Base-by-base conservation (phyloP, 2,329 filamentous ascomycete genomes). In the Thielaviopsis musarum region DNA sequence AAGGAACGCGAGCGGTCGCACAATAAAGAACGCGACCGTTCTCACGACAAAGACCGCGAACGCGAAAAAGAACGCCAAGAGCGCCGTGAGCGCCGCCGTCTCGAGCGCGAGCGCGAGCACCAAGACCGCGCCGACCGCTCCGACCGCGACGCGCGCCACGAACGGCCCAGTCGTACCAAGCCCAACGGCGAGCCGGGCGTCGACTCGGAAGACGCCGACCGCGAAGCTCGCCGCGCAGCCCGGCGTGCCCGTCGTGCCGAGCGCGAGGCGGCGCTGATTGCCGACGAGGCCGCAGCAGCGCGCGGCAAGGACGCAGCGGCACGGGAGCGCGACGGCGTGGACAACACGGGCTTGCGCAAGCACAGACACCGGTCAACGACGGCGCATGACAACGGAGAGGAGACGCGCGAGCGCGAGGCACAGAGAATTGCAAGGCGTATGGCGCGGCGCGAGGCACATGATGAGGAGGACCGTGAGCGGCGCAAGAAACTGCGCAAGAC, bases 141-240 rank as follows among this genome's bases (percentile, higher is more conserved):
- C 0, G 78, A 81, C 51, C 77, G 78, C 19, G 78, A 80, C 59
- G 70, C 64, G 52, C 69, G 71, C 64, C 70, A 79, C 60, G 70
- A 64, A 45, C 69, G 72, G 64, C 70, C 74, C 4, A 81, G 78
- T 48, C 73, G 70, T 7, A 77, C 74, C 3, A 81, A 78, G 48
- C 73, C 70, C 9, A 77, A 75, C 60, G 72, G 69, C 49, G 79
- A 81, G 48, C 76, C 69, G 15, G 77, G 77, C 28, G 71, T 68
- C 10, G 69, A 71, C 6, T 72, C 74, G 60, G 72, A 77, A 2
- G 80, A 83, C 17, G 73, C 76, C 30, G 81, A 84, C 13, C 73
- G 76, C 26, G 84, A 87, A 67, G 80, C 78, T 22, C 78, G 81
- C 54, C 77, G 77, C 52, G 81, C 80, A 30, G 81, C 82, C 60